phyloP scores from a whole-genome alignment of 2,329 filamentous ascomycete genomes.

The Chaetomium sp. region DNA sequence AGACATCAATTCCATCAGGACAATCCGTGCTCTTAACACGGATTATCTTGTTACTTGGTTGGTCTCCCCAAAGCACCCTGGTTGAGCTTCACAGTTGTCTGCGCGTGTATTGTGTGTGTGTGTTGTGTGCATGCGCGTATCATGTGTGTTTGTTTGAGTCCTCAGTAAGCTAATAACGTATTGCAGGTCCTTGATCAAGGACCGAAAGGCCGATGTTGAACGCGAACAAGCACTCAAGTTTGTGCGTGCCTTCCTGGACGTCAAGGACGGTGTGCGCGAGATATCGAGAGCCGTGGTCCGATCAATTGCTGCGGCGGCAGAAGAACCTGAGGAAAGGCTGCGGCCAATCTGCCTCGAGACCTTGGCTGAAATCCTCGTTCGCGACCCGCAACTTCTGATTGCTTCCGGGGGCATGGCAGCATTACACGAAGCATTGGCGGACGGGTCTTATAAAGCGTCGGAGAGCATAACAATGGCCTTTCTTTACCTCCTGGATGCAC shows the following conservation, averaged over 20 bases:
- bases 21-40: slow-evolving; percentile 79
- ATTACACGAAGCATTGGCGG: slow-evolving; percentile 84
- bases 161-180: background rate
- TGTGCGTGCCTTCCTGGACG: slow-evolving; percentile 87
- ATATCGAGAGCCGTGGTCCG: slow-evolving; percentile 81
- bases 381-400: slow-evolving; percentile 74
- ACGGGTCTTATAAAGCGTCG: slow-evolving; percentile 86
- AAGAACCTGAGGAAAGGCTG: slow-evolving; percentile 77
- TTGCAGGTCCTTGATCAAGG: slow-evolving; percentile 74
- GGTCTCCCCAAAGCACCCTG: slow-evolving; percentile 20
- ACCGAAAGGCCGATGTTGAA: slow-evolving; percentile 94
- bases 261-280: slow-evolving; percentile 85
- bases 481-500: slow-evolving; percentile 80
- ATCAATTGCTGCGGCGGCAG: slow-evolving; percentile 84
- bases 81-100: background rate
- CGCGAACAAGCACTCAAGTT: slow-evolving; percentile 96
- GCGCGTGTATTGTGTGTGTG: slow-evolving; percentile 27
- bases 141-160: background rate
- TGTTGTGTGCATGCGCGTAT: no score
- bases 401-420: slow-evolving; percentile 78
- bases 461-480: slow-evolving; percentile 86
- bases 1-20: slow-evolving; percentile 80
- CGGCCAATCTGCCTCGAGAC: slow-evolving; percentile 90
- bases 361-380: slow-evolving; percentile 81
- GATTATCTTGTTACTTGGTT: slow-evolving; percentile 82